Evolutionary conservation across 2,329 filamentous ascomycete species (phyloP).

Genomic region (Boeremia lycopersici): DNA sequence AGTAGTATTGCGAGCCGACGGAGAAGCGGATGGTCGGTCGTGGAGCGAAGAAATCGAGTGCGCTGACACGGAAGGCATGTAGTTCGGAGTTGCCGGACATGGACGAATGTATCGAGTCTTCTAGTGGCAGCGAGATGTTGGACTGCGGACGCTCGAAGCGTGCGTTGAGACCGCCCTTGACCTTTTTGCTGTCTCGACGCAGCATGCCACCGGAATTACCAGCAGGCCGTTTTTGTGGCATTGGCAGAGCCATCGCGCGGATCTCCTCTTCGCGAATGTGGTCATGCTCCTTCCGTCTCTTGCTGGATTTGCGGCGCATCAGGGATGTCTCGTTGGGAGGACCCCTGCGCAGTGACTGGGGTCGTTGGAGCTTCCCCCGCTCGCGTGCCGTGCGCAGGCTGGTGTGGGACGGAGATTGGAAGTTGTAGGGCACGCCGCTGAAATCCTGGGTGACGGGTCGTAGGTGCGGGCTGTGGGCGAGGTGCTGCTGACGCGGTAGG

Average conservation of each 20-base stretch:
- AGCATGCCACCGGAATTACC: slow-evolving; percentile 66
- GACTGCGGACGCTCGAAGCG: slow-evolving; percentile 67
- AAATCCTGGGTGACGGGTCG: slow-evolving; percentile 51
- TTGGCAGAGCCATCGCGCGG: slow-evolving; percentile 76
- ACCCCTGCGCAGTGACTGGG: slow-evolving; percentile 63
- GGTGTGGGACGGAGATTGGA: slow-evolving; percentile 46
- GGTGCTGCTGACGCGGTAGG: slow-evolving; percentile 48
- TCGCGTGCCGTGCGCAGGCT: slow-evolving; percentile 45
- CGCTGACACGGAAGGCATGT: slow-evolving; percentile 78
- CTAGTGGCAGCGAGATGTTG: slow-evolving; percentile 75
- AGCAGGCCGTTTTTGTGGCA: slow-evolving; percentile 67
- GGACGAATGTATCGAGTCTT: slow-evolving; percentile 76
- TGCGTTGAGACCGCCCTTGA: slow-evolving; percentile 61
- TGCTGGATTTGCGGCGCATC: slow-evolving; percentile 74
- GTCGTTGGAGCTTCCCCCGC: slow-evolving; percentile 53
- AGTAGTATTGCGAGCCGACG: slow-evolving; percentile 65
- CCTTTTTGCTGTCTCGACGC: slow-evolving; percentile 69
- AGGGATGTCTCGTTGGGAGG: slow-evolving; percentile 62
- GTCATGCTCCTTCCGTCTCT: slow-evolving; percentile 67
- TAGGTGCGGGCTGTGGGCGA: slow-evolving; percentile 56
- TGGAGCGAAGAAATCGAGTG: slow-evolving; percentile 80
- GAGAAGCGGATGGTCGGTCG: slow-evolving; percentile 81
- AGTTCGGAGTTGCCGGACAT: slow-evolving; percentile 77
- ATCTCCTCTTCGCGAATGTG: slow-evolving; percentile 85
- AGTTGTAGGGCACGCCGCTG: slow-evolving; percentile 53